These are phyloP conservation scores for Sapria himalayana DNA, from an alignment of 345 rosid species.

Conservation along the genomic window DNA sequence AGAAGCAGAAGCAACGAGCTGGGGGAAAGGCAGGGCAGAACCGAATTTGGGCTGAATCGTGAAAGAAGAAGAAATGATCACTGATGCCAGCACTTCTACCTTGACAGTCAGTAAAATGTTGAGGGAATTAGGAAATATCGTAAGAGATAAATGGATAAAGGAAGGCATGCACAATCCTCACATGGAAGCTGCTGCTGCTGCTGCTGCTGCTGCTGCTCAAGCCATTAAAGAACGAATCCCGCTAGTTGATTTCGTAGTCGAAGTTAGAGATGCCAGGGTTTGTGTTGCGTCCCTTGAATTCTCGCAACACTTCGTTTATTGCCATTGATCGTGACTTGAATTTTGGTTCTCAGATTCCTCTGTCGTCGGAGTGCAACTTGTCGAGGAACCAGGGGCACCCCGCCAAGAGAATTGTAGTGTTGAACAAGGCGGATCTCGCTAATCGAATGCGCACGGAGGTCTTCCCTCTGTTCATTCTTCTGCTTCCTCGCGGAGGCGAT, in stretches of 20 bases:
- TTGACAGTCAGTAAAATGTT: constrained; percentile 14
- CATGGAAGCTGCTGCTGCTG: too few relatives aligned
- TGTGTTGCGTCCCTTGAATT: constrained; percentile 2
- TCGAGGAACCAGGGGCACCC: constrained; percentile 14
- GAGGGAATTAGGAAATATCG: constrained; percentile 25
- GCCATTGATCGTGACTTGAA: neutral
- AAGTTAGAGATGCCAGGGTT: constrained; percentile 74
- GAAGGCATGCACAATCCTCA: constrained; percentile 43
- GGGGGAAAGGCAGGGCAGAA: too few relatives aligned
- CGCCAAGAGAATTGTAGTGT: constrained; percentile 25
- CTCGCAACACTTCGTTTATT: neutral
- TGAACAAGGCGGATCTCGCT: constrained; percentile 69
- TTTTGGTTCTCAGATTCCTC: constrained; percentile 28
- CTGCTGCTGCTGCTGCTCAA: constrained; percentile 41
- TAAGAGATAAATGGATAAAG: constrained; percentile 18
- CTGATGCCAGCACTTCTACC: too few relatives aligned
- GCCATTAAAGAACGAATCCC: constrained; percentile 46
- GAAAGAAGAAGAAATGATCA: too few relatives aligned
- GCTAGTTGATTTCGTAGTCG: constrained; percentile 33
- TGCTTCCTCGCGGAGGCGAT: too few relatives aligned
- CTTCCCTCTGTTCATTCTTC: neutral
- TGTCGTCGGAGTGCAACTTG: constrained; percentile 38
- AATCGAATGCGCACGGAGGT: constrained; percentile 27
- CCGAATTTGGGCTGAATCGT: too few relatives aligned
- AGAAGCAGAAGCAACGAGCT: too few relatives aligned